phyloP scores from a whole-genome alignment of 2,329 filamentous ascomycete genomes.

The Colletotrichum truncatum region DNA sequence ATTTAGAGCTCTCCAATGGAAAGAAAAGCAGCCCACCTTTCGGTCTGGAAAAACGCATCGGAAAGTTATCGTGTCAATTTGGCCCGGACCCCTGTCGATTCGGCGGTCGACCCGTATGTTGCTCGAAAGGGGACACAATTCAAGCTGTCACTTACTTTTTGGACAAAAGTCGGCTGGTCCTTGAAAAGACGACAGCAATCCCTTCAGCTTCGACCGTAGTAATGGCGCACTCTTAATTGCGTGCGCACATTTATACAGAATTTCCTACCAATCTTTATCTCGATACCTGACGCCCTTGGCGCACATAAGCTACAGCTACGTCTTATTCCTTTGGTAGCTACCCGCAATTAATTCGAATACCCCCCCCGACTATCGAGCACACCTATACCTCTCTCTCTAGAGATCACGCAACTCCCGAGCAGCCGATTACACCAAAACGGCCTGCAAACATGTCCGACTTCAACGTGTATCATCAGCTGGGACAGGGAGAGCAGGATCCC shows the following conservation, averaged over 20 bases:
- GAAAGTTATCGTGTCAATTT: slow-evolving; percentile 34
- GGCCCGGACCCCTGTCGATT: slow-evolving; percentile 26
- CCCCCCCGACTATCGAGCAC: slow-evolving; percentile 1
- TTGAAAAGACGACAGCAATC: background rate
- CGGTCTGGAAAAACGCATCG: slow-evolving; percentile 31
- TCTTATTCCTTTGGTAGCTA: slow-evolving; percentile 5
- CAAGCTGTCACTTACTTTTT: slow-evolving; percentile 12
- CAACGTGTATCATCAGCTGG: slow-evolving; percentile 64
- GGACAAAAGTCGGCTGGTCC: slow-evolving; percentile 8
- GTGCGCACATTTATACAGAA: slow-evolving; percentile 10
- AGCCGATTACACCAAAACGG: background rate
- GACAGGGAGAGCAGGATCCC: slow-evolving; percentile 65
- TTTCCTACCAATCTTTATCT: background rate
- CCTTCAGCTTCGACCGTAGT: background rate
- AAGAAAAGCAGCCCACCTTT: no score
- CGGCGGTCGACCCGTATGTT: slow-evolving; percentile 8
- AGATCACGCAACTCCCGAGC: background rate
- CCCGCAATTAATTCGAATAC: slow-evolving; percentile 13
- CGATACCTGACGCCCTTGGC: background rate
- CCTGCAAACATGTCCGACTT: slow-evolving; percentile 61
- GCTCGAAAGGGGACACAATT: slow-evolving; percentile 26
- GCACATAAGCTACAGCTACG: slow-evolving; percentile 17
- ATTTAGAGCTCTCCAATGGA: slow-evolving; percentile 11
- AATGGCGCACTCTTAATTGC: slow-evolving; percentile 27
- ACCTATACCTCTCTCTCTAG: background rate